Percentiles rank a stretch among this genome's conserved stretches.
Conservation (phyloP, 73 alveolate genomes). For the Paramecium primaurelia region DNA sequence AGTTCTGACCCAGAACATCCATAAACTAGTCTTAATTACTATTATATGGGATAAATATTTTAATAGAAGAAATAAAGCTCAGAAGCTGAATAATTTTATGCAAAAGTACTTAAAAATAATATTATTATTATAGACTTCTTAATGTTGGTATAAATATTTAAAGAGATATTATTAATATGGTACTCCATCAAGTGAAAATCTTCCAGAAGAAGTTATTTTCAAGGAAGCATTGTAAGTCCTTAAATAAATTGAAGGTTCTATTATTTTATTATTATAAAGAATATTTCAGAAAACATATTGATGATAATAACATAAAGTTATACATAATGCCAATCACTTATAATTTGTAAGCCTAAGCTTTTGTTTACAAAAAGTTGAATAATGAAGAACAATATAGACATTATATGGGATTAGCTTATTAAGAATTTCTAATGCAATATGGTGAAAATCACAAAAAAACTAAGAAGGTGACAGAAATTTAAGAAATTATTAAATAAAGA, state of each 20-base stretch:
- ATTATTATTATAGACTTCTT: constrained; percentile 14
- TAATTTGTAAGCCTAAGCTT: constrained; percentile 42
- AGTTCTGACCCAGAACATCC: constrained; percentile 82
- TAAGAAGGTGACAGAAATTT: constrained; percentile 39
- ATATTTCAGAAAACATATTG: constrained; percentile 9
- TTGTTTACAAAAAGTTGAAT: background rate
- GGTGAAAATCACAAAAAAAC: constrained; percentile 56
- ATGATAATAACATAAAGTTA: constrained; percentile 11
- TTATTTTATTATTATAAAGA: background rate
- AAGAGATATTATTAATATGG: constrained; percentile 46
- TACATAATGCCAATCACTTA: constrained; percentile 41
- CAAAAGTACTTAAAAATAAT: background rate
- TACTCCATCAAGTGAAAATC: background rate
- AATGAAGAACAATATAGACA: constrained; percentile 44
- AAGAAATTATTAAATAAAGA: constrained; percentile 31
- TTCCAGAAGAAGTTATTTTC: background rate
- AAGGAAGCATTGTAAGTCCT: background rate
- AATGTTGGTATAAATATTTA: constrained; percentile 56
- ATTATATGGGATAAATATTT: constrained; percentile 77
- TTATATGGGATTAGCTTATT: constrained; percentile 51
- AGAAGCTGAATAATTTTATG: constrained; percentile 61
- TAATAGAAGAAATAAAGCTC: constrained; percentile 50
- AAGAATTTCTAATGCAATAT: constrained; percentile 18
- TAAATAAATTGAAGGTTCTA: constrained; percentile 14
- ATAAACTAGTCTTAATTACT: constrained; percentile 73